These are phyloP conservation scores for Microbotryum intermedium DNA, from an alignment of 1,284 basidiomycete species.

Conservation along the genomic window DNA sequence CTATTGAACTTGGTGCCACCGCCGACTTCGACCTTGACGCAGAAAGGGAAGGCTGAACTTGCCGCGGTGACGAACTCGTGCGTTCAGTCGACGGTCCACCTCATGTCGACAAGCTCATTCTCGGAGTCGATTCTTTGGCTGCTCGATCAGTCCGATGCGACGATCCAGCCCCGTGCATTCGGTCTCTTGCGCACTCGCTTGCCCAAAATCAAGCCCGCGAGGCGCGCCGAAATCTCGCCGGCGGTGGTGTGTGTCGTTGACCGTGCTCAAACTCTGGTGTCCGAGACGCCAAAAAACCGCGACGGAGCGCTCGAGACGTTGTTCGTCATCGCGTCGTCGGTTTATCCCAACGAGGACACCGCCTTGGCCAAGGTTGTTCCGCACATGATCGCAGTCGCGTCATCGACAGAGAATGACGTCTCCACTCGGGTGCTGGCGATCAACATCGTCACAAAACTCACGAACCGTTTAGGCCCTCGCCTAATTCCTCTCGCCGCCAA, in stretches of 20 bases:
- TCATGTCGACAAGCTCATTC: constrained; percentile 55
- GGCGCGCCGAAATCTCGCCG: constrained; percentile 49
- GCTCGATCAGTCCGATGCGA: constrained; percentile 29
- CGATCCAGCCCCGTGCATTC: constrained; percentile 36
- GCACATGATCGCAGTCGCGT: constrained; percentile 48
- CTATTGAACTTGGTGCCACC: constrained; percentile 23
- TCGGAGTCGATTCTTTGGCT: constrained; percentile 38
- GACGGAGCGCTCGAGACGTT: constrained; percentile 45
- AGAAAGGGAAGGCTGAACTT: constrained; percentile 11
- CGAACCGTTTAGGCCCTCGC: constrained; percentile 70
- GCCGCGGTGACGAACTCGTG: constrained; percentile 32
- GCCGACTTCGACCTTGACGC: constrained; percentile 2
- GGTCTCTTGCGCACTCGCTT: constrained; percentile 57
- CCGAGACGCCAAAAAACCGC: constrained; percentile 41
- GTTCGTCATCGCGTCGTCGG: constrained; percentile 51
- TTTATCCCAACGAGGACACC: constrained; percentile 57
- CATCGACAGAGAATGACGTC: constrained; percentile 39
- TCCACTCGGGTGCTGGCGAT: constrained; percentile 40
- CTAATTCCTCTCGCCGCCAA: constrained; percentile 71
- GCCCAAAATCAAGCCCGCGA: constrained; percentile 51
- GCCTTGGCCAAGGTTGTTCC: constrained; percentile 54
- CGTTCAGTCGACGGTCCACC: constrained; percentile 38
- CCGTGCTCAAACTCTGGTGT: constrained; percentile 47
- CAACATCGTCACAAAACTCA: constrained; percentile 51
- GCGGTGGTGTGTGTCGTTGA: constrained; percentile 50